Evolutionary conservation across 441 rosid genomes (phyloP).

Genomic region (Bruguiera hainesii): DNA sequence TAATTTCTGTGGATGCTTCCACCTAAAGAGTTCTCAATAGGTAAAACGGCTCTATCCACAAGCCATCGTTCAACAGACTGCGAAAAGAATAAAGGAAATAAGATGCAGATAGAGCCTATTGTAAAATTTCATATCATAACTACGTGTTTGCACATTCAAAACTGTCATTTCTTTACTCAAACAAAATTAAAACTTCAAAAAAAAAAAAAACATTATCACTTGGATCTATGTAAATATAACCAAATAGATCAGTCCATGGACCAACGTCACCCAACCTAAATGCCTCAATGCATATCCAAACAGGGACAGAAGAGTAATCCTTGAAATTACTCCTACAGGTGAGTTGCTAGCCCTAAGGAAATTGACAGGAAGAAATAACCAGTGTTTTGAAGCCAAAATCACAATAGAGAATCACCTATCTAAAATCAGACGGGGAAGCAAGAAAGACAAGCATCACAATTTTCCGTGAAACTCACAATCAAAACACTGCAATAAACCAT

Average conservation of each 20-base stretch:
- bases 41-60: slow-evolving; percentile 90
- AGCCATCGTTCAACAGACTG: slow-evolving; percentile 95
- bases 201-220: no score
- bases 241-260: no score
- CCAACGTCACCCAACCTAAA: no score
- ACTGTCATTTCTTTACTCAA: neutral
- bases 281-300: no score
- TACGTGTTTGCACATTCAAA: neutral
- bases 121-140: neutral
- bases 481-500: neutral
- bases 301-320: no score
- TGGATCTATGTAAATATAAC: no score
- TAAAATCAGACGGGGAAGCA: neutral
- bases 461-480: neutral
- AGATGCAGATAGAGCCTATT: neutral
- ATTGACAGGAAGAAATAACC: neutral
- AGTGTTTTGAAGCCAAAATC: neutral
- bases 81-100: neutral
- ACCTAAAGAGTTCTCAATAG: slow-evolving; percentile 90
- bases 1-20: slow-evolving; percentile 97
- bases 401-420: neutral
- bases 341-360: neutral
- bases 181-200: no score
- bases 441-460: neutral
- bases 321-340: no score